These are phyloP conservation scores for Fusarium nurragi DNA, from an alignment of 2,329 filamentous ascomycete genomes.

Conservation along the genomic window DNA sequence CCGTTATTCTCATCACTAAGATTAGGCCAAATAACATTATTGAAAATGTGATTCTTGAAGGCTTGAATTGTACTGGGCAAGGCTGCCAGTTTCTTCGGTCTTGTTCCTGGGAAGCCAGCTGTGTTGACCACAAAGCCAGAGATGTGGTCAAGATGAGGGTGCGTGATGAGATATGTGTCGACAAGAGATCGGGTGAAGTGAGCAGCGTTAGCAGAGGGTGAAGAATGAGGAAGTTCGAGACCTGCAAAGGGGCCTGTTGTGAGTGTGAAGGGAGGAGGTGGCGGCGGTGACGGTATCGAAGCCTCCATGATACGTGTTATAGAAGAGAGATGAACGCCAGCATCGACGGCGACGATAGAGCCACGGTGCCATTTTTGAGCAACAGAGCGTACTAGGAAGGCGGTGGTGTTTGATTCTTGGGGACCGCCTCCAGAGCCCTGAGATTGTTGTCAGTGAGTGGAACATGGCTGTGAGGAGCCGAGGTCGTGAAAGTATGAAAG, in stretches of 20 bases:
- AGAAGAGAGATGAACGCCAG: conserved; percentile 86
- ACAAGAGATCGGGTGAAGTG: conserved; percentile 82
- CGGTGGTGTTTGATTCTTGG: conserved; percentile 87
- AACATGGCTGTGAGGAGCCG: conserved; percentile 9
- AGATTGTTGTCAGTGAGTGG: conserved; percentile 27
- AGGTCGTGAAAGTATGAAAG: not conserved
- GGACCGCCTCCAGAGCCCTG: conserved; percentile 92
- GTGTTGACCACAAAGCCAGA: conserved; percentile 94
- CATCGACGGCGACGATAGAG: conserved; percentile 91
- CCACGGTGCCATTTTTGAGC: conserved; percentile 81
- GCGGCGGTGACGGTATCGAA: conserved; percentile 53
- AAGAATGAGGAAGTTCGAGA: conserved; percentile 72
- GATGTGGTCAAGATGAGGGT: conserved; percentile 96
- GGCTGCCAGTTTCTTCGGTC: conserved; percentile 86
- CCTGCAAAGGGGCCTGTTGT: conserved; percentile 81
- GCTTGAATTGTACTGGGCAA: conserved; percentile 90
- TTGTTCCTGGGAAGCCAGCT: conserved; percentile 80
- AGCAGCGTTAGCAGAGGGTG: conserved; percentile 79
- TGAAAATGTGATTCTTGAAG: conserved; percentile 95
- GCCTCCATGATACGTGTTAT: conserved; percentile 81
- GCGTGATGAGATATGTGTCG: conserved; percentile 90
- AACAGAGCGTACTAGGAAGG: conserved; percentile 85
- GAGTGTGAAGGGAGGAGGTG: conserved; percentile 61
- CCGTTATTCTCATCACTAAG: conserved; percentile 95
- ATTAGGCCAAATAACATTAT: conserved; percentile 98